phyloP scores from a whole-genome alignment of 441 rosid genomes.

The Cnidoscolus chayamansa region DNA sequence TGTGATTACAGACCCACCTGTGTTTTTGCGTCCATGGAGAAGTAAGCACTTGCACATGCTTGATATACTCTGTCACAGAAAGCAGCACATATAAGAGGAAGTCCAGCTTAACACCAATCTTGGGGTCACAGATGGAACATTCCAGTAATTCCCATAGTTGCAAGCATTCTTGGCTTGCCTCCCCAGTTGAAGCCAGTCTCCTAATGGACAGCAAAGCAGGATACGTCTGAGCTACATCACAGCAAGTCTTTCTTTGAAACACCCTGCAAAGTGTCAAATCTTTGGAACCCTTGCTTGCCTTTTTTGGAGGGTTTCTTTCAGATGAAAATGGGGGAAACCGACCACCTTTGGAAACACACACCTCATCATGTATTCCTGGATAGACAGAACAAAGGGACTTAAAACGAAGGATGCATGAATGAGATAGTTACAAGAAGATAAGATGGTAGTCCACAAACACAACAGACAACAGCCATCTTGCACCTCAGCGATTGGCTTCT shows the following conservation, averaged over 20 bases:
- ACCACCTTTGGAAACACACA: constrained; percentile 66
- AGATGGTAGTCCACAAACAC: not conserved
- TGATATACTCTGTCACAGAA: constrained; percentile 65
- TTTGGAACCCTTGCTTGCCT: constrained; percentile 49
- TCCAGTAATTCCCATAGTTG: constrained; percentile 71
- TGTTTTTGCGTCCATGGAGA: constrained; percentile 54
- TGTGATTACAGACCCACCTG: constrained; percentile 36
- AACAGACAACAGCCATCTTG: not conserved
- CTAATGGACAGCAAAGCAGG: constrained; percentile 63
- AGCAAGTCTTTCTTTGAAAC: constrained; percentile 67
- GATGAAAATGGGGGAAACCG: constrained; percentile 53
- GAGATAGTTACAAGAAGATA: not conserved
- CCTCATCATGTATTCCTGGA: constrained; percentile 40
- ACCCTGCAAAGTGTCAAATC: constrained; percentile 71
- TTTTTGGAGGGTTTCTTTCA: constrained; percentile 62
- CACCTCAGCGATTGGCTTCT: not conserved
- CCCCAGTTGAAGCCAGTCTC: constrained; percentile 65
- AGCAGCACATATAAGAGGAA: constrained; percentile 60
- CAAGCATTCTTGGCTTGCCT: constrained; percentile 63
- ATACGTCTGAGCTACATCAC: constrained; percentile 62
- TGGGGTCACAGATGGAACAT: constrained; percentile 78
- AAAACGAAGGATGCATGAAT: not conserved
- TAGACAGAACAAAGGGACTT: constrained; percentile 9
- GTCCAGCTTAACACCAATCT: constrained; percentile 60
- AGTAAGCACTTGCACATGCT: constrained; percentile 75